phyloP scores from a whole-genome alignment of 192 early-diverging fungal species.

The Mortierella claussenii region DNA sequence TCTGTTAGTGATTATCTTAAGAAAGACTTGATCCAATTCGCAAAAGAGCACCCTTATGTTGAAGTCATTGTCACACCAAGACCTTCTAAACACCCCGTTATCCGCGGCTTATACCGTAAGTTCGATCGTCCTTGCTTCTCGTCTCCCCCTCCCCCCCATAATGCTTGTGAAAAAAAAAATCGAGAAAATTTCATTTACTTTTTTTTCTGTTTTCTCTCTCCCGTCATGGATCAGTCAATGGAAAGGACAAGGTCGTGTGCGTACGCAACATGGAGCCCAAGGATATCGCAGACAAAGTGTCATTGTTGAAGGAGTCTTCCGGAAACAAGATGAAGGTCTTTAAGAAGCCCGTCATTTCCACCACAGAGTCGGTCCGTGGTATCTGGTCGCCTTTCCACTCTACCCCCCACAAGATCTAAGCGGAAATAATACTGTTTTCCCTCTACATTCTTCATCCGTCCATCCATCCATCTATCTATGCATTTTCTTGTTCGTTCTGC shows the following conservation, averaged over 20 bases:
- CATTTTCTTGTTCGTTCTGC: neutral
- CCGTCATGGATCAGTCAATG: slow-evolving; percentile 58
- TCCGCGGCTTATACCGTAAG: slow-evolving; percentile 76
- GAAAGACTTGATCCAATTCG: slow-evolving; percentile 66
- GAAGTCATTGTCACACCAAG: slow-evolving; percentile 80
- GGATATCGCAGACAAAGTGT: slow-evolving; percentile 71
- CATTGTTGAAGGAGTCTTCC: slow-evolving; percentile 71
- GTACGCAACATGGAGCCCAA: slow-evolving; percentile 67
- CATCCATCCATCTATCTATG: neutral
- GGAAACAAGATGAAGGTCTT: slow-evolving; percentile 70
- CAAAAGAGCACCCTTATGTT: slow-evolving; percentile 80
- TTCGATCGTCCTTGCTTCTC: neutral
- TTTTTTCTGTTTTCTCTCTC: neutral
- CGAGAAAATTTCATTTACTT: neutral
- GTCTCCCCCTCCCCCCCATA: neutral
- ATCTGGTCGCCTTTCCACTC: slow-evolving; percentile 88
- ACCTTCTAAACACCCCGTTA: slow-evolving; percentile 77
- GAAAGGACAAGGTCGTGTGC: slow-evolving; percentile 71
- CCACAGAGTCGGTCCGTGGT: slow-evolving; percentile 81
- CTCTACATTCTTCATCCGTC: neutral
- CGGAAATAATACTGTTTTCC: neutral
- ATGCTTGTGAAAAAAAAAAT: too few relatives aligned
- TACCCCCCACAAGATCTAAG: slow-evolving; percentile 71
- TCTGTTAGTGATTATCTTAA: slow-evolving; percentile 71
- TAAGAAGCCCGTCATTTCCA: slow-evolving; percentile 80